These are phyloP conservation scores for Arthrobotrys entomopaga DNA, from an alignment of 2,329 filamentous ascomycete species.

Conservation along the genomic window DNA sequence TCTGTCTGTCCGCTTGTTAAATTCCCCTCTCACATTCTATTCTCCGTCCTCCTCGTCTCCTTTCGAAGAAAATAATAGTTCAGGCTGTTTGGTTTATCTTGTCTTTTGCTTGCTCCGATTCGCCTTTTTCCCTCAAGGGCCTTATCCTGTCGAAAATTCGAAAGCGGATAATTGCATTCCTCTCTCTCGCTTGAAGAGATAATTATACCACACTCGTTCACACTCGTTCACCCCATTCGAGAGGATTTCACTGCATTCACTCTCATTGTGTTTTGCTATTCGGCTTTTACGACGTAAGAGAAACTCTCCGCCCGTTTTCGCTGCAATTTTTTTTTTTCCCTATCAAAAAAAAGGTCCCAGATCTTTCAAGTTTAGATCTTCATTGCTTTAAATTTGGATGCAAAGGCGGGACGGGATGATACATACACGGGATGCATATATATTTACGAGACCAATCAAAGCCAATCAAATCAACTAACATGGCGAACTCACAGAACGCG, in stretches of 20 bases:
- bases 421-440: no score
- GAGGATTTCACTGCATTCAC: slow-evolving; percentile 16
- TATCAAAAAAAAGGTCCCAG: neutral
- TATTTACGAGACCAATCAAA: no score
- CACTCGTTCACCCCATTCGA: slow-evolving; percentile 1
- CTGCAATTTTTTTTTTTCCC: no score
- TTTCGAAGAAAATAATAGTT: slow-evolving; percentile 25
- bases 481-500: neutral
- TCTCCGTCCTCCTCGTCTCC: slow-evolving; percentile 11
- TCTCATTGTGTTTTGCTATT: slow-evolving; percentile 5
- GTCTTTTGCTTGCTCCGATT: slow-evolving; percentile 26
- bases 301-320: neutral
- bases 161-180: slow-evolving; percentile 45
- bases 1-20: slow-evolving; percentile 1
- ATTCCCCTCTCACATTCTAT: slow-evolving; percentile 9
- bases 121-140: slow-evolving; percentile 16
- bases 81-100: slow-evolving; percentile 30
- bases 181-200: slow-evolving; percentile 22
- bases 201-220: no score
- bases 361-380: no score
- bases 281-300: neutral
- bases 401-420: neutral
- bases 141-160: slow-evolving; percentile 4
- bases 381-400: no score
- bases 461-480: no score